These are phyloP conservation scores for Candolleomyces eurysporus DNA, from an alignment of 768 basidiomycete genomes.

Conservation along the genomic window DNA sequence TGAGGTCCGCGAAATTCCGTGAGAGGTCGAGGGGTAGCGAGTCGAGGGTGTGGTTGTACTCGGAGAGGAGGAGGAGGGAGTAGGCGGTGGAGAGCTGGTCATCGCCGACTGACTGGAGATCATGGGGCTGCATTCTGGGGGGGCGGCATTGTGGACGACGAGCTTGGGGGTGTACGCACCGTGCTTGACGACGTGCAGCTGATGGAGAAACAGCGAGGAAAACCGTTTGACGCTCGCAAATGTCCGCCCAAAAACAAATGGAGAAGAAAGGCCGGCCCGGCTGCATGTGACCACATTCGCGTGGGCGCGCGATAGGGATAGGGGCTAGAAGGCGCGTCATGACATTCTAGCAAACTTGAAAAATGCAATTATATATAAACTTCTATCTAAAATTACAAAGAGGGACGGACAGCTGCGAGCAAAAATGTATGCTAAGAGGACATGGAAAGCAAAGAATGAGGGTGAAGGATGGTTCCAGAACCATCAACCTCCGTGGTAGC, in stretches of 20 bases:
- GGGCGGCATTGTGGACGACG: slow-evolving; percentile 3
- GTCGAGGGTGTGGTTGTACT: slow-evolving; percentile 91
- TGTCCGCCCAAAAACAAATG: slow-evolving; percentile 4
- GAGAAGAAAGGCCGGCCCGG: background rate
- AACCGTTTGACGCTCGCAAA: background rate
- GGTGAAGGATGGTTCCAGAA: too few relatives aligned
- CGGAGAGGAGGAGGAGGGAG: slow-evolving; percentile 68
- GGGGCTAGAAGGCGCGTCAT: background rate
- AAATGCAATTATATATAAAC: too few relatives aligned
- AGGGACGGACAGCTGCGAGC: too few relatives aligned
- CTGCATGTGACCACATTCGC: background rate
- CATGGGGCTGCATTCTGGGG: background rate
- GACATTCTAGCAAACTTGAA: too few relatives aligned
- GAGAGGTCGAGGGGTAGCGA: slow-evolving; percentile 93
- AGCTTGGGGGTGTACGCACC: background rate
- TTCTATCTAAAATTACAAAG: too few relatives aligned
- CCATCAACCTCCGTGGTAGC: too few relatives aligned
- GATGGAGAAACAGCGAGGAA: background rate
- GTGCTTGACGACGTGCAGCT: background rate
- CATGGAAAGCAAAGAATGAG: too few relatives aligned
- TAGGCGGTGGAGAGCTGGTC: slow-evolving; percentile 46
- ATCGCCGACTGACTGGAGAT: slow-evolving; percentile 19
- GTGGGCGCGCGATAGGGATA: background rate
- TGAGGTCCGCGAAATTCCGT: slow-evolving; percentile 90
- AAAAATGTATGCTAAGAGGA: too few relatives aligned